These are phyloP conservation scores for Daedaleopsis nitida DNA, from an alignment of 768 basidiomycete species.

Conservation along the genomic window DNA sequence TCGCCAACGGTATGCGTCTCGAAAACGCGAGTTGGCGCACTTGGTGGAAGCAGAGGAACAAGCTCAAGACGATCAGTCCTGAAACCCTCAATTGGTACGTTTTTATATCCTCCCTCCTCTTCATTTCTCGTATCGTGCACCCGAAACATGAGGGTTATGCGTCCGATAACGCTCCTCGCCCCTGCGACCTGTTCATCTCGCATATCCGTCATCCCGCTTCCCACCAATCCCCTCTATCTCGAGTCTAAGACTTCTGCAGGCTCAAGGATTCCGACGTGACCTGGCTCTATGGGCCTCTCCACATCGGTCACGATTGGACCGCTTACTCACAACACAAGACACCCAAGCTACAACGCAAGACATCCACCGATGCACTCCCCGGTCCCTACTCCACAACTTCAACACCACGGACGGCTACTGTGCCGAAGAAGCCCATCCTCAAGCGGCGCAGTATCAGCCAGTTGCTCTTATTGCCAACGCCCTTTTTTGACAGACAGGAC, in stretches of 20 bases:
- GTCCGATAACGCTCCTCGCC: constrained; percentile 18
- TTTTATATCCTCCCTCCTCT: constrained; percentile 7
- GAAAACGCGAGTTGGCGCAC: constrained; percentile 99
- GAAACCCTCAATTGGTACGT: constrained; percentile 97
- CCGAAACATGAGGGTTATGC: constrained; percentile 14
- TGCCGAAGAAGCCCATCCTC: constrained; percentile 79
- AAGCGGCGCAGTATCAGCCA: constrained; percentile 94
- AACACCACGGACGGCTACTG: constrained; percentile 17
- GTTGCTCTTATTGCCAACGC: constrained; percentile 53
- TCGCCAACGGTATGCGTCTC: constrained; percentile 89
- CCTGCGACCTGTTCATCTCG: not conserved
- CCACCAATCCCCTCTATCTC: not conserved
- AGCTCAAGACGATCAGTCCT: constrained; percentile 91
- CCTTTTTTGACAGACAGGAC: constrained; percentile 15
- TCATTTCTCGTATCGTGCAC: constrained; percentile 22
- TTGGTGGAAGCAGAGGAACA: constrained; percentile 99
- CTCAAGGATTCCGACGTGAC: constrained; percentile 99
- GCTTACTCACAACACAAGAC: constrained; percentile 57
- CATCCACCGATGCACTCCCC: constrained; percentile 44
- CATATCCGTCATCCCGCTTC: too few species aligned
- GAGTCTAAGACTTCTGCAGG: constrained; percentile 51
- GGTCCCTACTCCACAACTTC: constrained; percentile 13
- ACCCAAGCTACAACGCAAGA: constrained; percentile 39
- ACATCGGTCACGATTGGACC: constrained; percentile 87
- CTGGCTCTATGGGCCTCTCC: constrained; percentile 97